Evolutionary conservation across 768 basidiomycete genomes (phyloP).

Genomic region (Boletus rex-veris): DNA sequence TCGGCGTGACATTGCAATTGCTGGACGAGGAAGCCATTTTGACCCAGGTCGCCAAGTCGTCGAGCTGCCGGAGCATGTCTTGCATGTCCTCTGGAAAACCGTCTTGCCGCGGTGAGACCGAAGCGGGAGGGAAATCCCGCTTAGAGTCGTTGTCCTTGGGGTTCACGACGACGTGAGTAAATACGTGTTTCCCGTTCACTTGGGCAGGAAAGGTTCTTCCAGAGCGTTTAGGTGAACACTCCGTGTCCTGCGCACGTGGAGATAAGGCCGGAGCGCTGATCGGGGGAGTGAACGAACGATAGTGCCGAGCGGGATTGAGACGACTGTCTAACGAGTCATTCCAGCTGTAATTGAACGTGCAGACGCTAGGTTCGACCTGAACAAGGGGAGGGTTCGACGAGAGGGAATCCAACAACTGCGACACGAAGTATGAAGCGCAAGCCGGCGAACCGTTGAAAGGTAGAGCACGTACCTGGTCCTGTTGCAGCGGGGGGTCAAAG

Average conservation of each 20-base stretch:
- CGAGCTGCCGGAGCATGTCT: conserved; percentile 25
- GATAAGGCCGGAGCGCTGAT: conserved; percentile 14
- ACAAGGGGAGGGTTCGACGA: background rate
- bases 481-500: background rate
- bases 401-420: conserved; percentile 5
- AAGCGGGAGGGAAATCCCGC: background rate
- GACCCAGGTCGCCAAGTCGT: conserved; percentile 29
- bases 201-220: conserved; percentile 11
- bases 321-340: background rate
- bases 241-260: background rate
- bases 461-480: background rate
- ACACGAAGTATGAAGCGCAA: conserved; percentile 1
- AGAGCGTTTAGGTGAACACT: conserved; percentile 17
- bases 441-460: background rate
- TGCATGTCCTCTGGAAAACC: conserved; percentile 30
- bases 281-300: conserved; percentile 14
- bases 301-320: background rate
- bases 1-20: background rate
- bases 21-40: conserved; percentile 17
- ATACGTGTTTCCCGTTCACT: conserved; percentile 11
- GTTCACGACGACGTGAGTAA: conserved; percentile 15
- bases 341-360: background rate
- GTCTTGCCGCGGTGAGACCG: background rate
- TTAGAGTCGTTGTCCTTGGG: background rate
- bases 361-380: background rate